phyloP scores from a whole-genome alignment of 169 alveolate genomes.

The Plasmodium blacklocki region DNA sequence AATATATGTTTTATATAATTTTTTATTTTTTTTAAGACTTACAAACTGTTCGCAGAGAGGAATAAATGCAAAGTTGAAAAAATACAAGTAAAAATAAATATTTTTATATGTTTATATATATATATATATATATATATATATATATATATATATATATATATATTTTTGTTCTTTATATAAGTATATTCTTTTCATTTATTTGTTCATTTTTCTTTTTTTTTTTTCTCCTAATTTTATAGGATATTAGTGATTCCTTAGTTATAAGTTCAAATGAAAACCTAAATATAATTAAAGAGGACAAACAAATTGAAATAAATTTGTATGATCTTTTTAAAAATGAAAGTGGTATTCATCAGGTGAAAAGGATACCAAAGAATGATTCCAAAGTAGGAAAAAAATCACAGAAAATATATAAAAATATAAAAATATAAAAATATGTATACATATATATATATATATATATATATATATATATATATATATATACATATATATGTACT shows the following conservation, averaged over 20 bases:
- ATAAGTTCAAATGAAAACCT: conserved; percentile 18
- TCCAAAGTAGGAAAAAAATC: conserved; percentile 60
- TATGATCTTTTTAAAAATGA: conserved; percentile 83
- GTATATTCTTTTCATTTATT: not conserved
- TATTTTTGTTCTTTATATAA: not conserved
- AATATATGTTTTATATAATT: not conserved
- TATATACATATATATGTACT: not conserved
- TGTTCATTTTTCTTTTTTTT: not conserved
- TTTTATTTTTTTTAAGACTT: conserved; percentile 15
- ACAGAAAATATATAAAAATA: not conserved
- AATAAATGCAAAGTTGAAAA: conserved; percentile 31
- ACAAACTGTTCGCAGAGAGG: conserved; percentile 36
- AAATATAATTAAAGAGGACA: conserved; percentile 34
- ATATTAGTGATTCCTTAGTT: conserved; percentile 24
- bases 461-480: not conserved
- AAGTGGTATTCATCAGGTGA: conserved; percentile 87
- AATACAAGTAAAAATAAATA: conserved; percentile 22
- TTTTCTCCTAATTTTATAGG: conserved; percentile 9
- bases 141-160: too few relatives aligned
- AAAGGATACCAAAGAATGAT: conserved; percentile 84
- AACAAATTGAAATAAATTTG: conserved; percentile 51
- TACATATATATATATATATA: not conserved
- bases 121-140: too few relatives aligned
- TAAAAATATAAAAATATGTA: not conserved
- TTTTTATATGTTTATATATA: too few relatives aligned